Conservation (phyloP, 2,329 filamentous ascomycete genomes). For the Coniella lustricola region DNA sequence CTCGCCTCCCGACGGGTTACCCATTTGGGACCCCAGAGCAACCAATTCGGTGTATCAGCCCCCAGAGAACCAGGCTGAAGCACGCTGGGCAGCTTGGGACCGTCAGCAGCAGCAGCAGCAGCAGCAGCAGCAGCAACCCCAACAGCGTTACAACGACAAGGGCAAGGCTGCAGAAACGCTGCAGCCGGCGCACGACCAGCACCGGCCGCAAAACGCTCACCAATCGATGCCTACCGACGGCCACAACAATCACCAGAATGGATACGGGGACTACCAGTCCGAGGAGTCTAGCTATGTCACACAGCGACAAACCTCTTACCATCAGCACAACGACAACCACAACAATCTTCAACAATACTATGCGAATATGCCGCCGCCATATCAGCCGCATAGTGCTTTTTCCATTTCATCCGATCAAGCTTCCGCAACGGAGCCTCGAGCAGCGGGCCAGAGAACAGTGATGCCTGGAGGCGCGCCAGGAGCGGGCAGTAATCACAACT, state of each 20-base stretch:
- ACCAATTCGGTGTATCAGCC: conserved; percentile 26
- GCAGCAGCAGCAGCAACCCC: no score
- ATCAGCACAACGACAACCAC: background rate
- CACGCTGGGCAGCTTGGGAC: conserved; percentile 21
- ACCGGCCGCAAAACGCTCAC: background rate
- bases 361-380: background rate
- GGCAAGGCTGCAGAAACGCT: background rate
- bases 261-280: background rate
- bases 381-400: conserved; percentile 5
- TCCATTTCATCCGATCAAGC: background rate
- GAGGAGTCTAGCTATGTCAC: background rate
- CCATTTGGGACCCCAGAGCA: conserved; percentile 48
- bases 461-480: conserved; percentile 7
- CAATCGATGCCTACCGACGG: no score
- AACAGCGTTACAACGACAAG: background rate
- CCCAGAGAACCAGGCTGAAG: conserved; percentile 30
- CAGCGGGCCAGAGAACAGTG: background rate
- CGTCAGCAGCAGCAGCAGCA: conserved; percentile 16
- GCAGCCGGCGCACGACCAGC: background rate
- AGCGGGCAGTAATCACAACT: conserved; percentile 24
- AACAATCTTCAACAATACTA: background rate
- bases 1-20: conserved; percentile 52
- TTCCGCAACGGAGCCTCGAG: background rate
- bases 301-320: background rate
- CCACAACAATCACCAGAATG: background rate